Percentiles rank a stretch among this genome's conserved stretches.
phyloP scores from a whole-genome alignment of 2,329 filamentous ascomycete genomes.

The Penicillium psychrosexuale region DNA sequence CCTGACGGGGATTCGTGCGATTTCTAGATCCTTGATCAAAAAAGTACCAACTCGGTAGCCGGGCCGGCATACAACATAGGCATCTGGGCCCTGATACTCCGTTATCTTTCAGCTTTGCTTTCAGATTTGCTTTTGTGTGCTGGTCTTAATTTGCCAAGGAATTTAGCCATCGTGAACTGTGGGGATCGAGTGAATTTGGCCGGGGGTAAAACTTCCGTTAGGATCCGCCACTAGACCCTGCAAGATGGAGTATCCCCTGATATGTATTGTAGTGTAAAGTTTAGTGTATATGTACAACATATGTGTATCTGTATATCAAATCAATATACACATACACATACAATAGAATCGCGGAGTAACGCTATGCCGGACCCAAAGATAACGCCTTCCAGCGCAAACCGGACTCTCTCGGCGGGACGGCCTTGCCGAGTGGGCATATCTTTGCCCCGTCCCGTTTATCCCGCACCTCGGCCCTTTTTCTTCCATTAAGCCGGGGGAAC shows the following conservation, averaged over 20 bases:
- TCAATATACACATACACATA: neutral
- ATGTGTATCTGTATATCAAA: neutral
- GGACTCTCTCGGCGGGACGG: neutral
- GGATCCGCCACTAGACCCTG: constrained; percentile 23
- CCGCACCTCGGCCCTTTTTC: neutral
- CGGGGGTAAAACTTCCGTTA: constrained; percentile 1
- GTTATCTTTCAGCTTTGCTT: neutral
- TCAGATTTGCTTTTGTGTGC: neutral
- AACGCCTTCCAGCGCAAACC: constrained; percentile 1
- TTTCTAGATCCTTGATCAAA: neutral
- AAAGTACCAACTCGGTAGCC: neutral
- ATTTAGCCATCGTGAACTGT: neutral
- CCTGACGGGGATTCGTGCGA: neutral
- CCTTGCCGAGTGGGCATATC: constrained; percentile 18
- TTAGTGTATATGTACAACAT: too few relatives aligned
- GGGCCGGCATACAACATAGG: constrained; percentile 2
- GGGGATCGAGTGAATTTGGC: constrained; percentile 5
- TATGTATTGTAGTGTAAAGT: too few relatives aligned
- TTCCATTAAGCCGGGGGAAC: neutral
- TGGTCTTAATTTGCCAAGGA: neutral
- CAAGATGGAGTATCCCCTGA: neutral
- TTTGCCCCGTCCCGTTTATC: constrained; percentile 13
- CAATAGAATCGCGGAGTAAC: neutral
- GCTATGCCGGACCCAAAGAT: neutral
- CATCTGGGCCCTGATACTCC: neutral